These are phyloP conservation scores for Plasmodium inui DNA, from an alignment of 169 alveolate species.

Conservation along the genomic window DNA sequence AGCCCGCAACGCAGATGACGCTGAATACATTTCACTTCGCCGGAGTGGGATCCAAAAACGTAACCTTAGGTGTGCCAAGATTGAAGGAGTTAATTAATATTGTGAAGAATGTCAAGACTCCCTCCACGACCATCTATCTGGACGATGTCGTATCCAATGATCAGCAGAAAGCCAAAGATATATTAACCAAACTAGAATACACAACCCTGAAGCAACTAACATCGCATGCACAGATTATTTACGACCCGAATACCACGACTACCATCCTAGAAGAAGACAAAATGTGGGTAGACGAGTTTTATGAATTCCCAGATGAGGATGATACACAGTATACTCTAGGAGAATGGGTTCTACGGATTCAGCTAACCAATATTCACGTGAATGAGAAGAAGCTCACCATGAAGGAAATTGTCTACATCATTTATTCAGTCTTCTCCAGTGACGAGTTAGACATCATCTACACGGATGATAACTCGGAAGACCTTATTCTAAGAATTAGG, in stretches of 20 bases:
- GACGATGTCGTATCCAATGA: slow-evolving; percentile 90
- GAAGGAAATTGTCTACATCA: slow-evolving; percentile 94
- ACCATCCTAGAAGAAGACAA: slow-evolving; percentile 95
- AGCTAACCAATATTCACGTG: slow-evolving; percentile 94
- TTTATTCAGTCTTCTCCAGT: slow-evolving; percentile 90
- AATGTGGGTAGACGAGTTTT: slow-evolving; percentile 95
- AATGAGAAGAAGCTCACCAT: slow-evolving; percentile 96
- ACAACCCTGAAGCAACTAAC: slow-evolving; percentile 95
- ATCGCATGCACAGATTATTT: slow-evolving; percentile 94
- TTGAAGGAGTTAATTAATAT: slow-evolving; percentile 99
- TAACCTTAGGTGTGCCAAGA: slow-evolving; percentile 99
- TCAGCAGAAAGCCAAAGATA: slow-evolving; percentile 94
- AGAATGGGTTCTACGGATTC: slow-evolving; percentile 98
- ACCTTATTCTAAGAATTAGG: slow-evolving; percentile 95
- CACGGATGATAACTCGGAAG: slow-evolving; percentile 97
- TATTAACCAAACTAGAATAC: slow-evolving; percentile 95
- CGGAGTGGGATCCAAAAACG: slow-evolving; percentile 99
- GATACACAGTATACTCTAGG: slow-evolving; percentile 88
- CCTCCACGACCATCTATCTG: slow-evolving; percentile 95
- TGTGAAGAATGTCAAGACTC: slow-evolving; percentile 98
- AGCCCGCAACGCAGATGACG: slow-evolving; percentile 99
- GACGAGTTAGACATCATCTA: slow-evolving; percentile 95
- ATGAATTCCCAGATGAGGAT: slow-evolving; percentile 96
- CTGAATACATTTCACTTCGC: slow-evolving; percentile 99
- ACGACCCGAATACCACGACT: slow-evolving; percentile 96